Evolutionary conservation across 306 rosid species (phyloP), one percentile per base, ranked within the genome.

Genomic region (Urtica urens): DNA sequence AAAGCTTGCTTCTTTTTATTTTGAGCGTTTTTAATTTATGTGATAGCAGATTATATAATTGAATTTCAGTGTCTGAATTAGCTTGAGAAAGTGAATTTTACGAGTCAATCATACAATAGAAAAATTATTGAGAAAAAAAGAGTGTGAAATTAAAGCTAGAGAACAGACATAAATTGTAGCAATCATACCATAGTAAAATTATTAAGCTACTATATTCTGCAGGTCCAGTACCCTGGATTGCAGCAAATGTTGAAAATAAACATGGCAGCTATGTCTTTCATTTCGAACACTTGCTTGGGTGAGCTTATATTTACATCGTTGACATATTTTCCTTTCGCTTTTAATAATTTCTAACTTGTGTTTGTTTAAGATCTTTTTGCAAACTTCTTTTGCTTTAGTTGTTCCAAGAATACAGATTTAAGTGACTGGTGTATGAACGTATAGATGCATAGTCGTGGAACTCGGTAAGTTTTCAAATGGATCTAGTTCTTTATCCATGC

Each of bases 181-280:
- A n/a, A n/a, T n/a, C n/a, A n/a, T n/a, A n/a, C n/a, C n/a, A n/a
- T n/a, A n/a, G n/a, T n/a, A n/a, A n/a, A n/a, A n/a, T n/a, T n/a
- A n/a, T n/a, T 53, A 57, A 48, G 25, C 57, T 58, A 53, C 30
- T 69, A 19, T 75, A 59, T 27, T n/a, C 69, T 37, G 46, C 42
- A 83, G 96, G 86, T 88, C 62, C 96, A 88, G 68, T 88, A 88
- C 68, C 94, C 93, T 39, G 75, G 86, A 63, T 63, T 88, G 86
- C 80, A 73, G 64, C 71, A 70, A 63, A 83, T 78, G 58, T 68
- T 88, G 88, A 71, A 72, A 35, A 58, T 83, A 46, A 94, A 88
- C 67, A 72, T 60, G 37, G 56, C 55, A 48, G 75, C 84, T 45
- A 80, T 88, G 88, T 56, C 70, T 72, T 76, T 88, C 79, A 73